Evolutionary conservation across 805 yeast genomes (phyloP).

Genomic region (Wickerhamiella galacta): DNA sequence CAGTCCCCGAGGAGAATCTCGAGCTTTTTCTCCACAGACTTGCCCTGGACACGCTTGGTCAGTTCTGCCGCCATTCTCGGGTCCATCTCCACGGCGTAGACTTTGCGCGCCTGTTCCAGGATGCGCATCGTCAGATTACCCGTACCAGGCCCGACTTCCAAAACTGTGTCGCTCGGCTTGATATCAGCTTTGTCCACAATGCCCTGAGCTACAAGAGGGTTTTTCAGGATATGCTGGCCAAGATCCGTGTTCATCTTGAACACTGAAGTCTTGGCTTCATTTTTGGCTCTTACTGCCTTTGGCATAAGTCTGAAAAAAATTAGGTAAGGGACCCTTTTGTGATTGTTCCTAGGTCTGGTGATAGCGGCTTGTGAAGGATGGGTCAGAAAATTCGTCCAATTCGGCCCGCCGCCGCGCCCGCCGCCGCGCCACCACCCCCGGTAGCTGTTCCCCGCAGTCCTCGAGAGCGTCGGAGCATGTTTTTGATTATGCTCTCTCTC

Average conservation of each 20-base stretch:
- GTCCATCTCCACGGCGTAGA: slow-evolving; percentile 95
- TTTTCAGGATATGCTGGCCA: slow-evolving; percentile 93
- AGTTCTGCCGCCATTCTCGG: slow-evolving; percentile 99
- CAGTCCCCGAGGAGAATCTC: slow-evolving; percentile 90
- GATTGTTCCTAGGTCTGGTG: too few relatives aligned
- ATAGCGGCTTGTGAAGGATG: too few relatives aligned
- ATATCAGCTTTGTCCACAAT: slow-evolving; percentile 93
- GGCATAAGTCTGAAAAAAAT: slow-evolving; percentile 15
- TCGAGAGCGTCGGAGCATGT: slow-evolving; percentile 13
- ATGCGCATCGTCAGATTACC: slow-evolving; percentile 92
- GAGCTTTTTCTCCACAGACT: slow-evolving; percentile 79
- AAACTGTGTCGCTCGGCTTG: slow-evolving; percentile 78
- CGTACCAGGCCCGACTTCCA: slow-evolving; percentile 98
- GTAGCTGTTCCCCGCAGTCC: too few relatives aligned
- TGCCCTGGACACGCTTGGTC: slow-evolving; percentile 93
- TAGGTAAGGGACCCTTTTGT: too few relatives aligned
- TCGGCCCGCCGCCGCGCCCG: slow-evolving; percentile 7
- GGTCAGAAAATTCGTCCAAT: slow-evolving; percentile 5
- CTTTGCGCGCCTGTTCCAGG: slow-evolving; percentile 79
- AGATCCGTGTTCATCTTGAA: slow-evolving; percentile 93
- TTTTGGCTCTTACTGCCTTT: slow-evolving; percentile 16
- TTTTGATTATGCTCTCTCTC: slow-evolving; percentile 19
- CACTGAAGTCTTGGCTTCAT: slow-evolving; percentile 29
- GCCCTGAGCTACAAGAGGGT: slow-evolving; percentile 94
- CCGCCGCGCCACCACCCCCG: too few relatives aligned